Conservation (phyloP, 2,329 filamentous ascomycete species). For the Talaromyces sp. region DNA sequence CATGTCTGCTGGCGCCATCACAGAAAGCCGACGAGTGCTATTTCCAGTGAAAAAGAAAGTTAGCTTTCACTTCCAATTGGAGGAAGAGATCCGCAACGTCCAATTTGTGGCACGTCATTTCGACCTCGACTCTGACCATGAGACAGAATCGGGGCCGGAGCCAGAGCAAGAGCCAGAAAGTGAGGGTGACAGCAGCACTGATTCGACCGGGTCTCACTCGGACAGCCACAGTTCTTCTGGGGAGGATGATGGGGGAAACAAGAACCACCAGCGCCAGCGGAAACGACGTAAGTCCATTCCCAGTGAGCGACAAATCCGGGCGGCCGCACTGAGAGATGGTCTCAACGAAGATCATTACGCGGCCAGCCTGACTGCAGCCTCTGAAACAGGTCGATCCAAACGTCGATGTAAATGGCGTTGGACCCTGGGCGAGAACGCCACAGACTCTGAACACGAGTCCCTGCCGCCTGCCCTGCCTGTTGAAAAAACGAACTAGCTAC, state of each 20-base stretch:
- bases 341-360: slow-evolving; percentile 36
- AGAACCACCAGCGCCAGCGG: slow-evolving; percentile 23
- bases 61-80: slow-evolving; percentile 49
- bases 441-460: not conserved
- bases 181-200: slow-evolving; percentile 18
- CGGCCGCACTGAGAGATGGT: slow-evolving; percentile 33
- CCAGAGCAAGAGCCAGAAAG: slow-evolving; percentile 10
- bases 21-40: slow-evolving; percentile 7
- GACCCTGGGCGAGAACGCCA: slow-evolving; percentile 2
- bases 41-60: slow-evolving; percentile 55
- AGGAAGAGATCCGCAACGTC: slow-evolving; percentile 54
- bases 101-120: slow-evolving; percentile 52
- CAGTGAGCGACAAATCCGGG: slow-evolving; percentile 32
- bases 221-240: slow-evolving; percentile 19
- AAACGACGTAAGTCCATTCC: slow-evolving; percentile 30
- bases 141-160: slow-evolving; percentile 12
- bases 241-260: slow-evolving; percentile 24
- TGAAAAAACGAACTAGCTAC: not conserved
- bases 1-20: slow-evolving; percentile 19
- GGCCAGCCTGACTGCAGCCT: slow-evolving; percentile 4
- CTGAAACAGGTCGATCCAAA: not conserved
- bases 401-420: slow-evolving; percentile 10
- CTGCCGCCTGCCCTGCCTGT: not conserved
- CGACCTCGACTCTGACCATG: slow-evolving; percentile 39
- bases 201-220: slow-evolving; percentile 20